phyloP scores from a whole-genome alignment of 1,284 basidiomycete species.

The Mrakiaceae sp. region DNA sequence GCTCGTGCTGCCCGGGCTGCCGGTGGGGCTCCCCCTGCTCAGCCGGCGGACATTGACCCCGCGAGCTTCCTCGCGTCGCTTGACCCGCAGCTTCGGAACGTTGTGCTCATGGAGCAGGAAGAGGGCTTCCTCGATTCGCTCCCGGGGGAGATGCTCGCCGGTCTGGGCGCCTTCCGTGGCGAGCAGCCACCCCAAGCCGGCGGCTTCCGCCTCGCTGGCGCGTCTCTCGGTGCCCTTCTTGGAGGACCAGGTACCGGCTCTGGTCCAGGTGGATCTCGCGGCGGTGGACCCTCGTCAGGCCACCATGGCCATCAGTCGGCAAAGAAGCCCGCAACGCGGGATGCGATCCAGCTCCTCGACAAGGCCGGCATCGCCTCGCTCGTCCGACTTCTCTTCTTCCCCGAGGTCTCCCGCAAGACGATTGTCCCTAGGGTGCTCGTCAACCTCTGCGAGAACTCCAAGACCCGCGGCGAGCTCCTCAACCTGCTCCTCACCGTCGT shows the following conservation, averaged over 20 bases:
- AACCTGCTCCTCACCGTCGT: conserved; percentile 83
- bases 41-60: conserved; percentile 63
- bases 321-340: conserved; percentile 45
- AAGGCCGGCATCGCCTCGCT: conserved; percentile 80
- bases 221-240: conserved; percentile 23
- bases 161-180: conserved; percentile 54
- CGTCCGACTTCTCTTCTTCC: conserved; percentile 90
- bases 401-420: conserved; percentile 76
- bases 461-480: conserved; percentile 83
- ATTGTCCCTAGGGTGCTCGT: conserved; percentile 81
- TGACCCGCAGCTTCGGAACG: conserved; percentile 71
- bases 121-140: conserved; percentile 68
- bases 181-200: background rate
- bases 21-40: conserved; percentile 22
- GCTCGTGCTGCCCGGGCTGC: conserved; percentile 6
- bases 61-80: conserved; percentile 79
- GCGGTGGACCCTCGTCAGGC: background rate
- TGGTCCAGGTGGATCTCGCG: background rate
- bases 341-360: conserved; percentile 90
- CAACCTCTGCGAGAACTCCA: conserved; percentile 90
- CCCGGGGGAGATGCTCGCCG: conserved; percentile 70
- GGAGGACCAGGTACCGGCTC: background rate
- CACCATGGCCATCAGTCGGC: background rate
- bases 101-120: conserved; percentile 75
- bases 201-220: conserved; percentile 27